Evolutionary conservation across 2,329 filamentous ascomycete genomes (phyloP), one percentile per base, ranked within the genome.

Genomic region (Capronia americana): DNA sequence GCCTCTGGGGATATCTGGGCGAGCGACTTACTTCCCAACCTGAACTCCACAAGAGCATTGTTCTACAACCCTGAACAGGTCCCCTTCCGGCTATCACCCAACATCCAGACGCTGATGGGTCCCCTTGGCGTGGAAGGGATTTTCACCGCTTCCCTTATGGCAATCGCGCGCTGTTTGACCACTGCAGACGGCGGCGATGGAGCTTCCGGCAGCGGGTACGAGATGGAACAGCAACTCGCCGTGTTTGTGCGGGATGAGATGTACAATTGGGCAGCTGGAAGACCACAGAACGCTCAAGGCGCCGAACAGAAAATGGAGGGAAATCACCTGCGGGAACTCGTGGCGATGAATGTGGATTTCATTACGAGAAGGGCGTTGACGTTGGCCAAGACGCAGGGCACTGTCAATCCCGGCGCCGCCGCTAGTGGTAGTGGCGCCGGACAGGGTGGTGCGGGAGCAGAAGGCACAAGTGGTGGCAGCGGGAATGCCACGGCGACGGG

Each of bases 231-330:
- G 78, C 92, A 96, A 67, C 86, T 99, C 57, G 92, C 90, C 64
- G 87, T 99, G 66, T 98, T 98, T 78, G 95, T 99, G 69, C 88
- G 95, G 6, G 95, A 99, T 75, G 95, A 99, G 80, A 96, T 99
- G 86, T 93, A 94, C 71, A 96, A 93, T 81, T 99, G 95, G 95
- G 93, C 93, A 73, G 96, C 91, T 2, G 90, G 88, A 70, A 69
- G 71, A 10, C 65, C 70, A 51, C 63, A 66, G 34, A 48, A 56
- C 32, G 46, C 56, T 30, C 59, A 34, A 20, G 34, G 57, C 38
- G 58, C 28, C 32, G 58, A 68, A 23, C 78, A 82, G 5, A 77
- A 80, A 28, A 83, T 90, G 72, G 86, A 85, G 50, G 89, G 92
- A 66, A 87, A 84, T 34, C 88, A 92, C 75, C 82, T 96, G 57